These are phyloP conservation scores for Solanum hybrid DNA, from an alignment of 305 asterid genomes.

Conservation along the genomic window DNA sequence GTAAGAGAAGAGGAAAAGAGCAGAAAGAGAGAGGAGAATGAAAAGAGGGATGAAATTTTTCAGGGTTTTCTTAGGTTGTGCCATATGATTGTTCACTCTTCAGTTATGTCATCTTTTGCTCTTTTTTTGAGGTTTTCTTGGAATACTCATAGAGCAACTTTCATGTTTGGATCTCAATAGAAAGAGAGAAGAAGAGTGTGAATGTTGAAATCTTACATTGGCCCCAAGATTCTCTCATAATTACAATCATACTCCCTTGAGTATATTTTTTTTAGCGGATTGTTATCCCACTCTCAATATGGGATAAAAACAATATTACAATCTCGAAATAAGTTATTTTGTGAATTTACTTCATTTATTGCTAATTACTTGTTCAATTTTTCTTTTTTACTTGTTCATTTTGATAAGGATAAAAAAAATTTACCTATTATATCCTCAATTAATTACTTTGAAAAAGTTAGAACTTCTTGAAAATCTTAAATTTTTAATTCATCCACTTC, in stretches of 20 bases:
- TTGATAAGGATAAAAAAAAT: too few species aligned
- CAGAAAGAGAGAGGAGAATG: conserved; percentile 29
- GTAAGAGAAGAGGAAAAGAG: conserved; percentile 29
- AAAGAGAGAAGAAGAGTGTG: neutral
- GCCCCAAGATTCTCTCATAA: neutral
- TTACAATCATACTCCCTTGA: neutral
- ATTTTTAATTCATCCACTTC: too few species aligned
- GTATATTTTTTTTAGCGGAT: neutral
- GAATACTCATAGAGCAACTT: neutral
- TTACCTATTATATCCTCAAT: too few species aligned
- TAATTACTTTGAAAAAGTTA: neutral
- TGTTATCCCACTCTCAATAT: neutral
- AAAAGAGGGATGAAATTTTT: conserved; percentile 16
- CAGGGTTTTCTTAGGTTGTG: conserved; percentile 23
- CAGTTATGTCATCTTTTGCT: neutral
- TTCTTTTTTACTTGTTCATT: too few species aligned
- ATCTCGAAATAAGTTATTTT: neutral
- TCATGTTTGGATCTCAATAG: neutral
- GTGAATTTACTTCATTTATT: neutral
- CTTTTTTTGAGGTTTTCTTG: neutral
- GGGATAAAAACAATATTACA: neutral
- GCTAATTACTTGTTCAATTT: too few species aligned
- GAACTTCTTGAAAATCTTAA: too few species aligned
- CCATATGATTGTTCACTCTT: neutral
- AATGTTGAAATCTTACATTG: neutral